Conservation (phyloP, 345 rosid genomes). For the Rhodamnia rubescens region DNA sequence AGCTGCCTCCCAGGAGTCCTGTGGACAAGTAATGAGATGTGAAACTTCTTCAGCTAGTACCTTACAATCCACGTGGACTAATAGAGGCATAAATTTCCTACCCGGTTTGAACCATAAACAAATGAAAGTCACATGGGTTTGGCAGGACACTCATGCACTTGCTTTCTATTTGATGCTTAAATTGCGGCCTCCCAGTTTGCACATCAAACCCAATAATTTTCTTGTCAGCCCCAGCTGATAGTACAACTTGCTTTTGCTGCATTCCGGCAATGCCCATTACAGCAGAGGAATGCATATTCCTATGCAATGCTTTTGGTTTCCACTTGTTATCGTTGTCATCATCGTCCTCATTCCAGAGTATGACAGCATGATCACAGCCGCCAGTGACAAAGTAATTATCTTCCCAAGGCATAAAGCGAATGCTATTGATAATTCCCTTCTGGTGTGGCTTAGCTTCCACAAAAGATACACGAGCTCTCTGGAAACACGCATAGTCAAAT, state of each 20-base stretch:
- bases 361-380: constrained; percentile 83
- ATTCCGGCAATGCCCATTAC: constrained; percentile 94
- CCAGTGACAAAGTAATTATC: constrained; percentile 62
- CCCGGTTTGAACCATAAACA: constrained; percentile 96
- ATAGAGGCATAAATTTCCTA: constrained; percentile 15
- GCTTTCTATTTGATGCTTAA: constrained; percentile 71
- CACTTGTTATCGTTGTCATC: constrained; percentile 38
- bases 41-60: not conserved
- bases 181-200: constrained; percentile 54
- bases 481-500: constrained; percentile 1
- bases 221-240: constrained; percentile 86
- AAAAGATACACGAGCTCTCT: constrained; percentile 51
- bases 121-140: constrained; percentile 87
- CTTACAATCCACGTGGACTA: not conserved
- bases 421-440: constrained; percentile 77
- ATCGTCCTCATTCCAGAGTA: constrained; percentile 68
- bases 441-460: constrained; percentile 70
- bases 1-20: constrained; percentile 81
- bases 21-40: constrained; percentile 5
- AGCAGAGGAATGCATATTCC: constrained; percentile 78
- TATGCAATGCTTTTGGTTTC: constrained; percentile 69
- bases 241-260: constrained; percentile 60
- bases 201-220: constrained; percentile 75
- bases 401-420: constrained; percentile 82
- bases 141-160: constrained; percentile 95